Percentiles rank a stretch among this genome's conserved stretches.
phyloP scores from a whole-genome alignment of 164 flowering plant genomes.

The Tetracentron sinense region DNA sequence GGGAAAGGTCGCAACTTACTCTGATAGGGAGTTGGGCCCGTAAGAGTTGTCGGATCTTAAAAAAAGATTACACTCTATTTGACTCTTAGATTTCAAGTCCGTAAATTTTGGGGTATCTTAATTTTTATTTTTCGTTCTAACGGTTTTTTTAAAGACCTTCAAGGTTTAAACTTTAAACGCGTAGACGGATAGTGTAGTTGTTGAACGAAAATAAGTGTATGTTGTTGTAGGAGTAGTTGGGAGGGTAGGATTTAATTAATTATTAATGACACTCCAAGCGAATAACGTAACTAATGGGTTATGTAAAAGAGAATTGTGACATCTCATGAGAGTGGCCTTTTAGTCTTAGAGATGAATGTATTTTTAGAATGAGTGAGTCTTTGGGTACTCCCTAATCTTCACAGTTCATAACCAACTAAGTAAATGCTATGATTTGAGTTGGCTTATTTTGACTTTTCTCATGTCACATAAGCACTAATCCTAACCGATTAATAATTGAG shows the following conservation, averaged over 20 bases:
- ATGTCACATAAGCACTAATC: too few relatives aligned
- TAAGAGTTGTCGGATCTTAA: not conserved
- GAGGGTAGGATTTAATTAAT: not conserved
- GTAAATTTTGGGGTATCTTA: too few relatives aligned
- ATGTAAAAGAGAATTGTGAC: not conserved
- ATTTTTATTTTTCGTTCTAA: not conserved
- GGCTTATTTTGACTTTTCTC: too few relatives aligned
- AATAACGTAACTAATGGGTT: not conserved
- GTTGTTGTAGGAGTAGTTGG: not conserved
- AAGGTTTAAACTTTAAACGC: not conserved
- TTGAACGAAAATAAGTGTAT: not conserved
- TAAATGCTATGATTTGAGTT: too few relatives aligned
- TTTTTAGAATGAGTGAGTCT: too few relatives aligned
- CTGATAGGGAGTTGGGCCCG: not conserved
- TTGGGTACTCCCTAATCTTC: too few relatives aligned
- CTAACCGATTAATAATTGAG: too few relatives aligned
- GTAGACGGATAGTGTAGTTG: not conserved
- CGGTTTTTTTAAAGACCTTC: too few relatives aligned
- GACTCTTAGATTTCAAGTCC: not conserved
- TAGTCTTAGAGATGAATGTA: too few relatives aligned
- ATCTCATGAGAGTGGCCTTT: too few relatives aligned
- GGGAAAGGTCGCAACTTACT: not conserved
- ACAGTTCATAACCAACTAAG: too few relatives aligned
- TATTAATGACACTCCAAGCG: not conserved
- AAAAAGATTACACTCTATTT: not conserved